Evolutionary conservation across 2,329 filamentous ascomycete species (phyloP), one percentile per base, ranked within the genome.

Genomic region (Apiospora arundinis): DNA sequence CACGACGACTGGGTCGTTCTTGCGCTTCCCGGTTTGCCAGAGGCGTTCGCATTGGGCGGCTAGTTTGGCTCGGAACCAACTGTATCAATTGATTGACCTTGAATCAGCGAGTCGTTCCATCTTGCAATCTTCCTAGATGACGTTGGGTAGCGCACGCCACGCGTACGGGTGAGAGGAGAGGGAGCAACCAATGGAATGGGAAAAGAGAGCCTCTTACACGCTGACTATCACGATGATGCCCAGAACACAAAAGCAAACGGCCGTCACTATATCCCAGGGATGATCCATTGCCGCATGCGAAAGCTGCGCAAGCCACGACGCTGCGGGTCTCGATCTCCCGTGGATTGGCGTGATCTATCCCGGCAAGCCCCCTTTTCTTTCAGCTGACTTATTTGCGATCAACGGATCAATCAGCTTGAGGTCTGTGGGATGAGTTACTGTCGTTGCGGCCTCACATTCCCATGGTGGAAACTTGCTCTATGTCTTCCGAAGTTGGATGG

Each of bases 171-270:
- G 28, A 21, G 40, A 4, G 9, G 21, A 44, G 40, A 45, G 18
- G 37, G 5, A 45, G 16, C 4, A 66, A 18, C 65, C 40, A 67
- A 46, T 45, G 11, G 28, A 67, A 32, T 4, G 14, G 2, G 1
- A 46, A 49, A n/a, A 18, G 14, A 6, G 25, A 42, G 40, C 12
- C 56, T 16, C 75, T 77, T 75, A 77, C 76, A 75, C 37, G 16
- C 67, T 25, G 18, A 71, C 9, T 2, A 74, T 28, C 6, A 73
- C n/a, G n/a, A 73, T 11, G 9, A 70, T 52, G 14, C 69, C 74
- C 21, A 74, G 6, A 6, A 69, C 37, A 32, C 66, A 69, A 44
- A 73, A 32, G 42, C 72, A 70, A 23, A 71, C 68, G 21, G 74
- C 67, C 46, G 73, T 23, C 49, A 75, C 67, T 37, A 72, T 68